Evolutionary conservation across 805 yeast genomes (phyloP), one percentile per base, ranked within the genome.

Genomic region (Candida mattraensis): DNA sequence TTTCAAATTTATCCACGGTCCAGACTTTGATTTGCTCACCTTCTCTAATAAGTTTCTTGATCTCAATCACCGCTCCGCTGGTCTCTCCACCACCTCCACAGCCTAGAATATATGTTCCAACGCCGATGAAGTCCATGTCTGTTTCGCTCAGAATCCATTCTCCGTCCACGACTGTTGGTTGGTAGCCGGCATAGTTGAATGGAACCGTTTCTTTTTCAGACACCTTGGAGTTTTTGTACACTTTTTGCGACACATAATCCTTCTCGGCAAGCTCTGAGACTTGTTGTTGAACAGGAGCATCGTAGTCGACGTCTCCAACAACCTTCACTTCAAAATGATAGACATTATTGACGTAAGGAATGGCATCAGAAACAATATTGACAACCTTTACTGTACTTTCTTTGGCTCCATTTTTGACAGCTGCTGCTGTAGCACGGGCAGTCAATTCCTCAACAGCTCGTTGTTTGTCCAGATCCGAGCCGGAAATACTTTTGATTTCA

Each of bases 81-180:
- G 73, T 37, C 26, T 61, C 60, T 28, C 74, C 74, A 24, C 74
- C 74, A 14, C 74, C 74, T 3, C 73, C 74, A 47, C 70, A 64
- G 4, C 74, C 74, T 4, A 69, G 56, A 24, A 69, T 66, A 38
- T 67, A 69, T 7, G 40, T 36, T 10, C 74, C 76, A 30, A 63
- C 56, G 18, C 64, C 50, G 8, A 70, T 45, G 37, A 58, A 57
- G 21, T 67, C 72, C 67, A 69, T 42, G 49, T 70, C 74, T 8
- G 50, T 49, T 40, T 60, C 70, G 5, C 63, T 54, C 10, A 67
- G 32, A 6, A 54, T 41, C 72, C 72, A 68, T 50, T 51, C 34
- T 56, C 28, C 61, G 40, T 15, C 48, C 37, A 18, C 39, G 28
- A 36, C 41, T 3, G 30, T 18, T 8, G 48, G 48, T 13, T 12